Evolutionary conservation across 805 yeast genomes (phyloP).

Genomic region (Jamesozyma gamospora): DNA sequence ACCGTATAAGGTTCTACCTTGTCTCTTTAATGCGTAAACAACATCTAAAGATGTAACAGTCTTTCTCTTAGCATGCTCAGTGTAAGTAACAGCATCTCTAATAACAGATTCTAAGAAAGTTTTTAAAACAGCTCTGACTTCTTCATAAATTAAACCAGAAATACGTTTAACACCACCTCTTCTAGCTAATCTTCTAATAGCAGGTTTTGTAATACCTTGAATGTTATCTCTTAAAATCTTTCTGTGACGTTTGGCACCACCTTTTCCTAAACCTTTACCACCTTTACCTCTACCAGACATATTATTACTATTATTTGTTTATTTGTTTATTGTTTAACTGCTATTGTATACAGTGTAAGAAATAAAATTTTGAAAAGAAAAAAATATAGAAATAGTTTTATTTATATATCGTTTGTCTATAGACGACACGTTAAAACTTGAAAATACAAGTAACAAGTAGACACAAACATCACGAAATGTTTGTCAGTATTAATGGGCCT

Average conservation of each 20-base stretch:
- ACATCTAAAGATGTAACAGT: slow-evolving; percentile 97
- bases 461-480: too few relatives aligned
- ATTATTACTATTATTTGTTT: slow-evolving; percentile 5
- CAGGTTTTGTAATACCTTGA: slow-evolving; percentile 99
- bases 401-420: too few relatives aligned
- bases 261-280: slow-evolving; percentile 99
- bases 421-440: too few relatives aligned
- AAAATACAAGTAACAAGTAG: too few relatives aligned
- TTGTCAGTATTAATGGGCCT: too few relatives aligned
- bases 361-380: too few relatives aligned
- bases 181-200: slow-evolving; percentile 98
- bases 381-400: too few relatives aligned
- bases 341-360: too few relatives aligned
- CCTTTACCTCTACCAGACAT: slow-evolving; percentile 99
- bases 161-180: slow-evolving; percentile 99
- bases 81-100: slow-evolving; percentile 97
- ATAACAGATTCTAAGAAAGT: slow-evolving; percentile 92
- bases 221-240: slow-evolving; percentile 98
- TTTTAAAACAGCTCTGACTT: slow-evolving; percentile 92
- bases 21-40: slow-evolving; percentile 98
- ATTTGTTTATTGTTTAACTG: too few relatives aligned
- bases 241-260: slow-evolving; percentile 99
- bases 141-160: slow-evolving; percentile 95
- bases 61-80: slow-evolving; percentile 99
- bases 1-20: slow-evolving; percentile 99